These are phyloP conservation scores for Lasiosphaeria miniovina DNA, from an alignment of 495 filamentous ascomycete genomes.

Conservation along the genomic window DNA sequence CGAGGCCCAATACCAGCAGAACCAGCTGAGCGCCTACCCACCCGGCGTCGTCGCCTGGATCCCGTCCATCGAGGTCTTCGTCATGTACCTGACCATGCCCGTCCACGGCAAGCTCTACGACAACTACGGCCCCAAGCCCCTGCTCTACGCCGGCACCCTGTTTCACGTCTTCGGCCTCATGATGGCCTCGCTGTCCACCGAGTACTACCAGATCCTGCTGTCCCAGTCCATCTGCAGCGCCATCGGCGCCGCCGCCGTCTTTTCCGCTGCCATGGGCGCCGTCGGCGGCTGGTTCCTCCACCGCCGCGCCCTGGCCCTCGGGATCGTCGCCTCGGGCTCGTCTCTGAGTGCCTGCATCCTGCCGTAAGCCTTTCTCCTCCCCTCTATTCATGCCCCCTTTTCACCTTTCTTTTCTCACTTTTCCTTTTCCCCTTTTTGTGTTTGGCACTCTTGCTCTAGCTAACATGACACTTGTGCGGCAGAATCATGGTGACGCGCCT, in stretches of 20 bases:
- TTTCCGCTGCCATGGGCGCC: constrained; percentile 60
- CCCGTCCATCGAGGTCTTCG: constrained; percentile 40
- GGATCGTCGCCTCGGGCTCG: constrained; percentile 64
- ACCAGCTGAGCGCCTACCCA: constrained; percentile 48
- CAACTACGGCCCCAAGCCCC: constrained; percentile 60
- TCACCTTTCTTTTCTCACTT: too few species aligned
- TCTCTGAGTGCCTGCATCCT: constrained; percentile 67
- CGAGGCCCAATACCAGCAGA: constrained; percentile 51
- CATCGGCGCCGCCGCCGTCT: constrained; percentile 59
- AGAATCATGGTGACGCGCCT: constrained; percentile 64
- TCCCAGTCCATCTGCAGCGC: constrained; percentile 54
- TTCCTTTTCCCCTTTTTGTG: not conserved
- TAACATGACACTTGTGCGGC: too few species aligned
- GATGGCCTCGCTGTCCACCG: constrained; percentile 62
- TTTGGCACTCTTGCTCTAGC: constrained; percentile 27
- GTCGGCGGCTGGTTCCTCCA: constrained; percentile 67
- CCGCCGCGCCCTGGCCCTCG: constrained; percentile 63
- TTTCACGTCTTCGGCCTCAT: constrained; percentile 69
- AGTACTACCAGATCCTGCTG: constrained; percentile 66
- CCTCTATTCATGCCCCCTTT: too few species aligned
- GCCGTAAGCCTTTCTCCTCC: constrained; percentile 24
- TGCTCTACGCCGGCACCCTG: constrained; percentile 57
- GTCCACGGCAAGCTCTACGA: constrained; percentile 60
- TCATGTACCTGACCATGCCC: constrained; percentile 38
- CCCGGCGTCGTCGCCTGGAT: constrained; percentile 59